A percentile compares a stretch with the other conserved stretches of the same genome.
These are phyloP conservation scores for Aspergillus udagawae DNA, from an alignment of 2,329 filamentous ascomycete species.

Conservation along the genomic window DNA sequence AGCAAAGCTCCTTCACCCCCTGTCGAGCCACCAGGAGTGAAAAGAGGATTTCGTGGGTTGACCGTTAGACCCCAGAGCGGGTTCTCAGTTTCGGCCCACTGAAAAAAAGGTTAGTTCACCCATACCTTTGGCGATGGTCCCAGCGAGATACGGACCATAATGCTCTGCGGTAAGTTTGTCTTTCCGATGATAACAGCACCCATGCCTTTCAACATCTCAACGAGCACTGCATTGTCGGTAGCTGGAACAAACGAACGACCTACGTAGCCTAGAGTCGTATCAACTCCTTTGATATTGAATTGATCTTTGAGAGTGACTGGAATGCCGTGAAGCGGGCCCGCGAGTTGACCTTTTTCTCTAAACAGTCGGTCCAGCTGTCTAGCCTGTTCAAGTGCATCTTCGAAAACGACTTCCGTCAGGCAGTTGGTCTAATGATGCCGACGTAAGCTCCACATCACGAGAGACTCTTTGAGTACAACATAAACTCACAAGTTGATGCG, in stretches of 20 bases:
- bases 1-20: slow-evolving; percentile 44
- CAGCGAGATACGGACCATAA: slow-evolving; percentile 41
- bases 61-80: slow-evolving; percentile 50
- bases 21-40: slow-evolving; percentile 48
- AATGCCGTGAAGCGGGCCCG: slow-evolving; percentile 52
- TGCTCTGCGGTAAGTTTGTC: slow-evolving; percentile 50
- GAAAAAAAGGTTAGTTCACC: slow-evolving; percentile 1
- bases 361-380: slow-evolving; percentile 26
- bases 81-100: slow-evolving; percentile 55
- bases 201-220: slow-evolving; percentile 45
- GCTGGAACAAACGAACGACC: slow-evolving; percentile 49
- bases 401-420: slow-evolving; percentile 35
- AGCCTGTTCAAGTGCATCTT: slow-evolving; percentile 31
- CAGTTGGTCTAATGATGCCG: slow-evolving; percentile 29
- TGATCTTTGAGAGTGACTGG: slow-evolving; percentile 59
- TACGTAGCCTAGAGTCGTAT: slow-evolving; percentile 58
- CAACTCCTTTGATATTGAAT: slow-evolving; percentile 56
- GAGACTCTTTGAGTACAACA: neutral
- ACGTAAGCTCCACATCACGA: neutral
- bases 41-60: slow-evolving; percentile 41
- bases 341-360: slow-evolving; percentile 32
- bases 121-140: neutral
- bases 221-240: slow-evolving; percentile 46
- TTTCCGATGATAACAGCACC: slow-evolving; percentile 54
- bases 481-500: slow-evolving; percentile 25